phyloP scores from a whole-genome alignment of 2,329 filamentous ascomycete species.

The Pseudofabraea citricarpa region DNA sequence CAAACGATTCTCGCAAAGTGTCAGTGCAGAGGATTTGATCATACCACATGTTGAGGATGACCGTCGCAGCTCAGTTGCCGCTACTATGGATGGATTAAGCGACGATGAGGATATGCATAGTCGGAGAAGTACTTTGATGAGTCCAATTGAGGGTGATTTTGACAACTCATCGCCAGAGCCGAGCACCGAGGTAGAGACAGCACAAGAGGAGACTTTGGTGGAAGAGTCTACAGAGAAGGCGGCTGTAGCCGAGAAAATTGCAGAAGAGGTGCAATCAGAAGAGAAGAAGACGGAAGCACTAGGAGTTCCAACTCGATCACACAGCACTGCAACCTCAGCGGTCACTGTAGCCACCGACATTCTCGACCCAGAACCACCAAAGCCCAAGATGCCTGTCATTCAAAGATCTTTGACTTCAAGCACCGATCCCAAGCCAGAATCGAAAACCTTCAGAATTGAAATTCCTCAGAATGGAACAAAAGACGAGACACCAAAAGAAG shows the following conservation, averaged over 20 bases:
- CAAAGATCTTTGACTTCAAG: slow-evolving; percentile 14
- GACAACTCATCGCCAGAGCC: neutral
- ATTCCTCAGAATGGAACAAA: slow-evolving; percentile 6
- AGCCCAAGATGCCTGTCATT: neutral
- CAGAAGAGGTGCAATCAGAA: neutral
- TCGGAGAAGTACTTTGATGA: slow-evolving; percentile 17
- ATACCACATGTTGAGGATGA: slow-evolving; percentile 29
- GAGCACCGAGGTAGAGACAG: too few species aligned
- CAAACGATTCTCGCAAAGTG: slow-evolving; percentile 20
- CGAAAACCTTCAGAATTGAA: slow-evolving; percentile 3
- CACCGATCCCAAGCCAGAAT: slow-evolving; percentile 15
- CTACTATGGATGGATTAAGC: slow-evolving; percentile 50
- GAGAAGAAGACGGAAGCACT: neutral
- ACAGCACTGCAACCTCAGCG: neutral
- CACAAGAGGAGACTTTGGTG: too few species aligned
- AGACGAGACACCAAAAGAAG: slow-evolving; percentile 11
- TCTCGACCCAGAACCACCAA: neutral
- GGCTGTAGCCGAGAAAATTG: neutral
- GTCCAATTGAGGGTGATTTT: neutral
- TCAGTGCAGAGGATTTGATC: slow-evolving; percentile 39
- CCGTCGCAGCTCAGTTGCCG: slow-evolving; percentile 48
- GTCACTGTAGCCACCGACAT: neutral
- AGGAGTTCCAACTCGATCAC: neutral
- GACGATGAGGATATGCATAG: slow-evolving; percentile 29
- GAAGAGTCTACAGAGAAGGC: too few species aligned